Evolutionary conservation across 371 early-diverging fungal genomes (phyloP).

Genomic region (Rhizopus sp.): DNA sequence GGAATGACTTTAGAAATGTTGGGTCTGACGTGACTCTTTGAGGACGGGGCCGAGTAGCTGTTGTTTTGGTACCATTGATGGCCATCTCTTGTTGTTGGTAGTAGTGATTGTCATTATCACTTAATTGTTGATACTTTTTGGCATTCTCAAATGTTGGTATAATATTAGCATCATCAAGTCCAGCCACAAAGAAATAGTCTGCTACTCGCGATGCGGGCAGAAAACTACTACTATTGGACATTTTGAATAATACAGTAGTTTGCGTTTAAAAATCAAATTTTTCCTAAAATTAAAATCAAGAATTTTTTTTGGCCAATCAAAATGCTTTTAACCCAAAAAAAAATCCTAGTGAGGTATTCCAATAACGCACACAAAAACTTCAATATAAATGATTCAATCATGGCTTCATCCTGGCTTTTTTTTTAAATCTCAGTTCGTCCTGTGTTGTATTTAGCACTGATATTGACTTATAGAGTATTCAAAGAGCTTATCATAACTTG

Average conservation of each 20-base stretch:
- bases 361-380: too few species aligned
- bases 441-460: too few species aligned
- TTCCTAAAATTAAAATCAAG: too few species aligned
- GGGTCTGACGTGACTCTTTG: neutral
- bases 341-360: too few species aligned
- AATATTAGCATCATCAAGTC: slow-evolving; percentile 41
- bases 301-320: too few species aligned
- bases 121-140: slow-evolving; percentile 24
- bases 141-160: slow-evolving; percentile 35
- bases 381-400: too few species aligned
- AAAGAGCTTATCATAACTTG: too few species aligned
- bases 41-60: neutral
- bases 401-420: too few species aligned
- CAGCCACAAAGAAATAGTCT: slow-evolving; percentile 55
- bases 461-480: too few species aligned
- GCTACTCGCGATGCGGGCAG: slow-evolving; percentile 31
- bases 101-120: slow-evolving; percentile 25
- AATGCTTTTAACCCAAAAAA: too few species aligned
- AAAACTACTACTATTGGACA: slow-evolving; percentile 10
- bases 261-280: too few species aligned
- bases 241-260: neutral
- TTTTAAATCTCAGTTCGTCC: too few species aligned
- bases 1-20: neutral
- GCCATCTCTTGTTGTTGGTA: slow-evolving; percentile 39
- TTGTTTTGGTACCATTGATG: slow-evolving; percentile 9